Evolutionary conservation across 2,329 filamentous ascomycete species (phyloP).

Genomic region (Lecanicillium sp.): DNA sequence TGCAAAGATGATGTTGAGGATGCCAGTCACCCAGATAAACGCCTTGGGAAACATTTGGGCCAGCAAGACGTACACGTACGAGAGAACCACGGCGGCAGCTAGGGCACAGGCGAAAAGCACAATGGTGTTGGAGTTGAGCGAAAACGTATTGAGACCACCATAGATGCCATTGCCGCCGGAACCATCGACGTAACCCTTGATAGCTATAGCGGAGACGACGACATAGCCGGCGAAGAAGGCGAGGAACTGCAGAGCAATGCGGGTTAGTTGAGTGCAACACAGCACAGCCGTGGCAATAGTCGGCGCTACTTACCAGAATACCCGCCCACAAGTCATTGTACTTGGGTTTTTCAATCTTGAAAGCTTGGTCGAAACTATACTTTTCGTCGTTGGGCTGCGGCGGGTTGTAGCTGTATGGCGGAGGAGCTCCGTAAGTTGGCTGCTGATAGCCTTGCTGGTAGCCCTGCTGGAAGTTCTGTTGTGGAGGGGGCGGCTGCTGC

Average conservation of each 20-base stretch:
- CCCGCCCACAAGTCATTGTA: slow-evolving; percentile 89
- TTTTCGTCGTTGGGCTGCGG: slow-evolving; percentile 35
- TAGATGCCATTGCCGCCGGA: slow-evolving; percentile 70
- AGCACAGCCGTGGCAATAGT: too few species aligned
- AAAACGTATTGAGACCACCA: slow-evolving; percentile 53
- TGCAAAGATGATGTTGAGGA: slow-evolving; percentile 76
- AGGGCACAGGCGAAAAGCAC: slow-evolving; percentile 78
- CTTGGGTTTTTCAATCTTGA: slow-evolving; percentile 76
- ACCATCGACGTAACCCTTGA: slow-evolving; percentile 61
- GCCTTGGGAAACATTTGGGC: slow-evolving; percentile 76
- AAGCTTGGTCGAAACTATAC: slow-evolving; percentile 66
- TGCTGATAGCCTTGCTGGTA: slow-evolving; percentile 15
- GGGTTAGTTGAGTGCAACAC: too few species aligned
- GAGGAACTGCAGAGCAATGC: too few species aligned
- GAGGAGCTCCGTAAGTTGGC: slow-evolving; percentile 21
- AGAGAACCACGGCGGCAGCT: slow-evolving; percentile 63
- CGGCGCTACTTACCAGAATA: slow-evolving; percentile 49
- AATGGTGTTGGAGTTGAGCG: slow-evolving; percentile 74
- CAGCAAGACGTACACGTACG: slow-evolving; percentile 66
- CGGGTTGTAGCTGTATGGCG: slow-evolving; percentile 26
- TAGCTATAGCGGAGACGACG: slow-evolving; percentile 65
- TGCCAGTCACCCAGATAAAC: slow-evolving; percentile 88
- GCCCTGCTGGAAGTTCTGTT: slow-evolving; percentile 9
- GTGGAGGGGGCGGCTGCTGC: slow-evolving; percentile 19
- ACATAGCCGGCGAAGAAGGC: slow-evolving; percentile 64